Base-by-base conservation (phyloP, 2,329 filamentous ascomycete species). In the Alternaria infectoria region DNA sequence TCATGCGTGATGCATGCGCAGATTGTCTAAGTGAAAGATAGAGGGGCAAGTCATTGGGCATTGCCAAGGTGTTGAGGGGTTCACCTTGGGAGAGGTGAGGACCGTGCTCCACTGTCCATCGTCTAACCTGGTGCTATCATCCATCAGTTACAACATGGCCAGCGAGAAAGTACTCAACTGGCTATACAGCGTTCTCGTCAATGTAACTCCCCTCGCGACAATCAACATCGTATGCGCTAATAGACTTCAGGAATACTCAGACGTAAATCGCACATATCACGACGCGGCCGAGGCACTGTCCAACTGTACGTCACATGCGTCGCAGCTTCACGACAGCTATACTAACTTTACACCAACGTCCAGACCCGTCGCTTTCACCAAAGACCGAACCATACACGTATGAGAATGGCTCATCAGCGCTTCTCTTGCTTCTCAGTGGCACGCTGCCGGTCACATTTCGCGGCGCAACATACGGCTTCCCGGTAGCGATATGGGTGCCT, bases 371-470 rank as follows among this genome's bases (percentile, higher is more conserved):
- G 3, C 85, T 99, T 21, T 87, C 90, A 9, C 93, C 94, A 25
- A 89, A 92, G 71, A 99, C 96, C 65, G 94, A 98, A 80, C 94
- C 98, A 55, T 96, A 98, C 81, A 98, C 95, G 59, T 97, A 94
- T 78, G 91, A 97, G 72, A 92, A 92, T 84, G 96, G 96, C 74
- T 84, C 87, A 68, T 95, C 93, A 12, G 92, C 93, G 54, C 88
- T 99, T 28, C 90, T 99, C 58, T 85, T 99, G 54, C 92, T 93
- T 71, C 86, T 99, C 57, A 88, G 89, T 43, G 96, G 96, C 69
- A 98, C 94, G 4, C 82, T 99, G 40, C 94, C 96, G n/a, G 94
- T 97, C 63, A 85, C 87, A 71, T 99, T 98, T 82, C 90, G 95
- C 73, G 95, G 94, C 75, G 90, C 89, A 26, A 91, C 90, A 5